phyloP scores from a whole-genome alignment of 345 rosid genomes.

The Geranium brycei region DNA sequence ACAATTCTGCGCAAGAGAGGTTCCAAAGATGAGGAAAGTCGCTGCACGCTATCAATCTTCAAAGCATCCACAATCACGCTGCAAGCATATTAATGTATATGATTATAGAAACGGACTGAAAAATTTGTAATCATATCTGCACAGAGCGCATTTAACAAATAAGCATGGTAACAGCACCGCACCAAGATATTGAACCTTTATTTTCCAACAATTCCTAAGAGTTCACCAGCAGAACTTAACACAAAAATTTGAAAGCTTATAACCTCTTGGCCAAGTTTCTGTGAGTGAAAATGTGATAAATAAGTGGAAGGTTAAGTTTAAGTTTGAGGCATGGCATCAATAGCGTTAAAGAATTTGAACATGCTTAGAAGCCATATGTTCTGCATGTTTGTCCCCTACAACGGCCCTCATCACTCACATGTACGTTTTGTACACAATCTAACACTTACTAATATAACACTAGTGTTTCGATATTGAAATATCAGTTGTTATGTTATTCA shows the following conservation, averaged over 20 bases:
- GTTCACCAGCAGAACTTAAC: no score
- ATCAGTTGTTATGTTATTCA: no score
- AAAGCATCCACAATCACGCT: conserved; percentile 92
- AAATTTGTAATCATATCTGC: not conserved
- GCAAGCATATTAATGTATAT: conserved; percentile 18
- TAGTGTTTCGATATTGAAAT: no score
- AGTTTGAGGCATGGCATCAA: not conserved
- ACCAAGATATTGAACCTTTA: not conserved
- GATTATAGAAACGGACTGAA: not conserved
- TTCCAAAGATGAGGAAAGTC: conserved; percentile 86
- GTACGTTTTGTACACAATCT: no score
- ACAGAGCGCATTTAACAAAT: not conserved
- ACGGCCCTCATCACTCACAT: no score
- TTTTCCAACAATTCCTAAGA: no score
- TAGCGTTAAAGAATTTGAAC: not conserved
- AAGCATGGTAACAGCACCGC: not conserved
- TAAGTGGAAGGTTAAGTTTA: not conserved
- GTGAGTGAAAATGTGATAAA: no score
- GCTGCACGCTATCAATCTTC: conserved; percentile 86
- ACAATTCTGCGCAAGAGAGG: conserved; percentile 88
- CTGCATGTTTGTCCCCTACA: no score
- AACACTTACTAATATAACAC: no score
- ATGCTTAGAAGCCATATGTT: no score
- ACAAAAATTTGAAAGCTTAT: no score
- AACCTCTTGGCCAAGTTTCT: no score